Evolutionary conservation across 768 basidiomycete species (phyloP).

Genomic region (Hydnomerulius pinastri): DNA sequence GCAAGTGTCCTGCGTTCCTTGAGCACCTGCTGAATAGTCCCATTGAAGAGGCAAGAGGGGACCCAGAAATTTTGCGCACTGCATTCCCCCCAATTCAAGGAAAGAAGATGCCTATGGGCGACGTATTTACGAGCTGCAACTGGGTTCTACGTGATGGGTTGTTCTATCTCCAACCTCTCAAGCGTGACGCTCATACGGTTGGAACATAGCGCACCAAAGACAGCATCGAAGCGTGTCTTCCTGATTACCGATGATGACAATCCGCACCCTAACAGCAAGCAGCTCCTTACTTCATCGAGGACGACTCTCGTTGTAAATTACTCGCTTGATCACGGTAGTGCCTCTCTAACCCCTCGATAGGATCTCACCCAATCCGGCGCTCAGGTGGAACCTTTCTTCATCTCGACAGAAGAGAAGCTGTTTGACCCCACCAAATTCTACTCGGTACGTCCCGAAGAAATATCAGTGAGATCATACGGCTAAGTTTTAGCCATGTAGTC

Average conservation of each 20-base stretch:
- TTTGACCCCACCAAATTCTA: slow-evolving; percentile 82
- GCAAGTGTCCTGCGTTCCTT: slow-evolving; percentile 7
- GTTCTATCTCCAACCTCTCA: slow-evolving; percentile 16
- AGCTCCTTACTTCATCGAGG: slow-evolving; percentile 66
- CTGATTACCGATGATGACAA: slow-evolving; percentile 78
- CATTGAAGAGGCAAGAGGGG: slow-evolving; percentile 59
- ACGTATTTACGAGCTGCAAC: slow-evolving; percentile 89
- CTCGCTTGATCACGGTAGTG: not conserved
- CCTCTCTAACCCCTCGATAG: slow-evolving; percentile 38
- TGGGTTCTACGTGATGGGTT: slow-evolving; percentile 89
- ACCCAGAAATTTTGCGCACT: slow-evolving; percentile 55
- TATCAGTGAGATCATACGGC: not conserved
- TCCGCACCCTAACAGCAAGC: slow-evolving; percentile 52
- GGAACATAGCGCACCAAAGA: slow-evolving; percentile 70
- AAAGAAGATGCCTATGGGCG: slow-evolving; percentile 73
- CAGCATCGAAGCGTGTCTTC: slow-evolving; percentile 90
- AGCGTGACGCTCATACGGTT: not conserved
- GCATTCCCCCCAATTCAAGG: slow-evolving; percentile 67
- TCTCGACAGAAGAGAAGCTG: slow-evolving; percentile 61
- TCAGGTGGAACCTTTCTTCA: slow-evolving; percentile 87
- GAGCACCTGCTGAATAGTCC: slow-evolving; percentile 4
- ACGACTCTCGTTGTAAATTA: slow-evolving; percentile 66
- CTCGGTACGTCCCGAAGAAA: slow-evolving; percentile 49
- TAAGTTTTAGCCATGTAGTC: slow-evolving; percentile 41
- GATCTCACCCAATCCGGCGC: slow-evolving; percentile 82